phyloP scores from a whole-genome alignment of 495 filamentous ascomycete species.

The Oidiodendron maius region DNA sequence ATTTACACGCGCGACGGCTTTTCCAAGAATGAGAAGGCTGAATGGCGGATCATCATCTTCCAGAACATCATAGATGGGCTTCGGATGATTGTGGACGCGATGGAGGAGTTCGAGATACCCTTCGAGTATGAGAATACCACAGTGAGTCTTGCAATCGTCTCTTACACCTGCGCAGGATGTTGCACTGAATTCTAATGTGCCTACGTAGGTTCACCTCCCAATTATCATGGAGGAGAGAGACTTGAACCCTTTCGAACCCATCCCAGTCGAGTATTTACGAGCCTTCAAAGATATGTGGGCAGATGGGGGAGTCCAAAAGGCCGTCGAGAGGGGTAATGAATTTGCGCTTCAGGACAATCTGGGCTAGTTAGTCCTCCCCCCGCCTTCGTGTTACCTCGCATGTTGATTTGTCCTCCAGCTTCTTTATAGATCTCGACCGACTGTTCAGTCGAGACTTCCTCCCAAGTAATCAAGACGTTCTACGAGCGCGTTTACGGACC shows the following conservation, averaged over 20 bases:
- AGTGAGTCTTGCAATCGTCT: conserved; percentile 48
- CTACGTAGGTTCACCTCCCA: conserved; percentile 16
- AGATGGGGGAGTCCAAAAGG: conserved; percentile 77
- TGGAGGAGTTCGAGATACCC: conserved; percentile 76
- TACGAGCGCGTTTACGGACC: conserved; percentile 86
- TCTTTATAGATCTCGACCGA: conserved; percentile 84
- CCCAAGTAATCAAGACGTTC: conserved; percentile 94
- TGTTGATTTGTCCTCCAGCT: conserved; percentile 50
- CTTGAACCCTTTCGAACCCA: conserved; percentile 67
- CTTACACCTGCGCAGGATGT: conserved; percentile 23
- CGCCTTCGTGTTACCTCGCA: not conserved
- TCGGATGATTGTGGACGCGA: conserved; percentile 86
- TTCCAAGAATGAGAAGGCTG: conserved; percentile 81
- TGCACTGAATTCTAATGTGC: conserved; percentile 4
- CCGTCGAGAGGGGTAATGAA: conserved; percentile 86
- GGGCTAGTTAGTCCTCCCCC: conserved; percentile 64
- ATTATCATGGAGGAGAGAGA: conserved; percentile 23
- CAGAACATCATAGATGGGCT: conserved; percentile 85
- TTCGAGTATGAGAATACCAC: conserved; percentile 73
- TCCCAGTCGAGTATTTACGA: conserved; percentile 61
- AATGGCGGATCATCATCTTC: conserved; percentile 93
- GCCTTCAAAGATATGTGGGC: conserved; percentile 83
- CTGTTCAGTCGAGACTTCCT: conserved; percentile 83
- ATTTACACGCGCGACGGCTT: conserved; percentile 88
- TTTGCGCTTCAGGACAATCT: conserved; percentile 95